These are phyloP conservation scores for Lithohypha guttulata DNA, from an alignment of 2,329 filamentous ascomycete genomes.

Conservation along the genomic window DNA sequence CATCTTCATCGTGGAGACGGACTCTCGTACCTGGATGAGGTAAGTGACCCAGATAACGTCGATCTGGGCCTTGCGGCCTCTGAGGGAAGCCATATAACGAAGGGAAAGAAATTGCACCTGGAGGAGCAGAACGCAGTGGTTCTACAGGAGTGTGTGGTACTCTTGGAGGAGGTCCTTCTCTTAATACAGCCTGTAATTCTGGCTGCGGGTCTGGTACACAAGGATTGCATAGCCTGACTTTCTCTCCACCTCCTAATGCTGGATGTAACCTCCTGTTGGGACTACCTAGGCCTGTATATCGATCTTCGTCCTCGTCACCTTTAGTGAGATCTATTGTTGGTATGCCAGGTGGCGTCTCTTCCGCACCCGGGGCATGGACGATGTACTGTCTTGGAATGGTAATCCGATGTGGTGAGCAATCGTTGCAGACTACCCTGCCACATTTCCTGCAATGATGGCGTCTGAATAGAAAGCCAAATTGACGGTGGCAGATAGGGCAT, in stretches of 20 bases:
- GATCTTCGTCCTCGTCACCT: constrained; percentile 25
- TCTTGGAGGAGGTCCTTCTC: constrained; percentile 1
- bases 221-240: constrained; percentile 61
- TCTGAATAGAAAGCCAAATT: constrained; percentile 74
- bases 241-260: constrained; percentile 52
- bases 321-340: constrained; percentile 38
- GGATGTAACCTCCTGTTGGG: constrained; percentile 30
- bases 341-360: constrained; percentile 29
- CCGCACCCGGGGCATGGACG: constrained; percentile 57
- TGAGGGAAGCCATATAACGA: background rate
- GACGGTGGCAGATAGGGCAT: constrained; percentile 72
- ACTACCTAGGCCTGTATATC: constrained; percentile 20
- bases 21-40: constrained; percentile 6
- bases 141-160: constrained; percentile 5
- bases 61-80: background rate
- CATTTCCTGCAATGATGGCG: constrained; percentile 98
- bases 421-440: constrained; percentile 78
- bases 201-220: constrained; percentile 61
- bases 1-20: background rate
- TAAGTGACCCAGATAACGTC: background rate
- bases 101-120: background rate
- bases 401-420: constrained; percentile 87
- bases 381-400: constrained; percentile 91
- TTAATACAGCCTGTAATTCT: constrained; percentile 29
- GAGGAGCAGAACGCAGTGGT: background rate